Base-by-base conservation (phyloP, 2,329 filamentous ascomycete genomes). In the Phaeosphaeria sp. region DNA sequence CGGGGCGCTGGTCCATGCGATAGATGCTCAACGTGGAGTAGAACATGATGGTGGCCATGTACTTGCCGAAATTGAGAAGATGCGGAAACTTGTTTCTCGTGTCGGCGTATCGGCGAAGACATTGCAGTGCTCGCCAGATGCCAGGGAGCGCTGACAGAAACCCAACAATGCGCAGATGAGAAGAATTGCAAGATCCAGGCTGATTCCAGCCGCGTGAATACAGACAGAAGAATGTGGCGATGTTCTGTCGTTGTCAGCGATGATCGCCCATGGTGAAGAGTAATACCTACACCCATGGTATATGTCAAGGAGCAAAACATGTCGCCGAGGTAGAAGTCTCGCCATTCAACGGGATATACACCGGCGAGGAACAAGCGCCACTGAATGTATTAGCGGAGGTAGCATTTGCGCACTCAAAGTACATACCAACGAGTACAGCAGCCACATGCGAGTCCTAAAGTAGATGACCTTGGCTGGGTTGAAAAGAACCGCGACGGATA, bases 241-340 rank as follows among this genome's bases (percentile, higher is more conserved):
- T 85, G 71, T 98, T 97, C 90, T 76, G 27, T 22, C 21, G n/a
- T 21, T 8, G 30, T 66, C 24, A 67, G 54, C 44, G n/a, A 40
- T 11, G 45, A 7, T n/a, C 1, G 9, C 6, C 18, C 33, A 47
- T 39, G 13, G 21, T 24, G 18, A 9, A 20, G 30, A 15, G 40
- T 11, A 40, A 8, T 27, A 86, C 90, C 81, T 83, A 94, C 91
- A 59, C 91, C 90, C 78, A 92, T 91, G 17, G 90, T 86, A 77
- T 99, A 99, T 6, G 93, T 96, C 55, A 96, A 83, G 2, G 95
- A 98, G 78, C 94, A 98, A 77, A 96, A 97, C 83, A 98, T 97
- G 74, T 99, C 95, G 51, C 95, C 95, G 0, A 98, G 84, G 77
- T 97, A 98, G 79, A 99, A 98, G 77, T 99, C 95, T 56, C 93